A percentile compares a stretch with the other conserved stretches of the same genome.
These are phyloP conservation scores for Haplographium delicatum DNA, from an alignment of 495 filamentous ascomycete genomes.

Conservation along the genomic window DNA sequence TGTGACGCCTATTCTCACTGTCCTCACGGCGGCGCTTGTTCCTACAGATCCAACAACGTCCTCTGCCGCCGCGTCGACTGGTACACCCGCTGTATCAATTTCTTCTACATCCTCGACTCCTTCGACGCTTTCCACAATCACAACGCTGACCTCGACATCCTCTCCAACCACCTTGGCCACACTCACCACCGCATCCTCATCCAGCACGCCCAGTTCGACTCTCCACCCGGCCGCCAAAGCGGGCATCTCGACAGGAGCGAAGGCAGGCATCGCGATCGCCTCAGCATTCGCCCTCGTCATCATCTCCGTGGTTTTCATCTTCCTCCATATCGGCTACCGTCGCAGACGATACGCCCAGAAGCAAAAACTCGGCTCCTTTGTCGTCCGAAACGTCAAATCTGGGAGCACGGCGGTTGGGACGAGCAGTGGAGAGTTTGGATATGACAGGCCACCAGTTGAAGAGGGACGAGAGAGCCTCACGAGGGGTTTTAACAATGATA, in stretches of 20 bases:
- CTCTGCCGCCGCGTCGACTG: background rate
- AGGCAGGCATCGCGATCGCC: background rate
- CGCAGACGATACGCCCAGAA: too few species aligned
- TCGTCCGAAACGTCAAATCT: too few species aligned
- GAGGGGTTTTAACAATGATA: too few species aligned
- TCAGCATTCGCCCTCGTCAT: background rate
- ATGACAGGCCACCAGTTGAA: too few species aligned
- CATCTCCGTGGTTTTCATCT: background rate
- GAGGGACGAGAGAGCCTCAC: too few species aligned
- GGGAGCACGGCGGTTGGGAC: too few species aligned
- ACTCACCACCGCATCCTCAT: background rate
- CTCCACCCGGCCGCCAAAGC: background rate
- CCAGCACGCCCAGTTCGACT: background rate
- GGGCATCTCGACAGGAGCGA: background rate
- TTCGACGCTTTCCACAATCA: too few species aligned
- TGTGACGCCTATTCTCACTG: background rate
- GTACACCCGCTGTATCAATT: too few species aligned
- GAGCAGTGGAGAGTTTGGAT: too few species aligned
- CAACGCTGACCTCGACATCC: background rate
- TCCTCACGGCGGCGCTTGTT: background rate
- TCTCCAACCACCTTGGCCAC: background rate
- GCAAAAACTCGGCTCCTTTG: too few species aligned
- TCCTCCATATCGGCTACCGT: background rate
- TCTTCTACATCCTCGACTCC: too few species aligned
- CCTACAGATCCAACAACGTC: background rate